A percentile compares a stretch with the other conserved stretches of the same genome.
Conservation (phyloP, 202 grass and related monocot species). For the Dendrocalamus latiflorus region DNA sequence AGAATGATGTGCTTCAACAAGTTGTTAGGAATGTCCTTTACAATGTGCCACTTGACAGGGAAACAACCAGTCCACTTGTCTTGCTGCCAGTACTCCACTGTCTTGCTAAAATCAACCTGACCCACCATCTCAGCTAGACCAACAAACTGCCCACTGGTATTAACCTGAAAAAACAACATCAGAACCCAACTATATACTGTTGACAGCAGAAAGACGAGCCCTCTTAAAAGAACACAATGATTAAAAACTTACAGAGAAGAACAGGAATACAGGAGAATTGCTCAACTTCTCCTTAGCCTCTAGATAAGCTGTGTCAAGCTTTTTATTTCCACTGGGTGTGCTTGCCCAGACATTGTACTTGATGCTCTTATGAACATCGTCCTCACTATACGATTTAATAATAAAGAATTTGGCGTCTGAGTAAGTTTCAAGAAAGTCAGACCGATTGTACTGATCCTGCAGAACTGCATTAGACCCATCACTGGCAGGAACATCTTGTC, state of each 20-base stretch:
- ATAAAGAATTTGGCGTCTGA: conserved; percentile 68
- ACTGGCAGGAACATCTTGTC: conserved; percentile 24
- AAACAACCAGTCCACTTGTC: conserved; percentile 82
- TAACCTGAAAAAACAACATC: conserved; percentile 50
- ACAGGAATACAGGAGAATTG: conserved; percentile 47
- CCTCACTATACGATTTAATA: conserved; percentile 84
- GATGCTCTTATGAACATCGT: conserved; percentile 79
- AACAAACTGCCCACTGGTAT: conserved; percentile 70
- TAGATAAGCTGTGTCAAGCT: conserved; percentile 50
- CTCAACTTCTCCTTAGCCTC: conserved; percentile 37
- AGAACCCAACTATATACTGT: not conserved
- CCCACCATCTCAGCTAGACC: conserved; percentile 84
- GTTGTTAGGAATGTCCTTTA: conserved; percentile 73
- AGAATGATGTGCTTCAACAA: conserved; percentile 74
- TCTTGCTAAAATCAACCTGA: conserved; percentile 67
- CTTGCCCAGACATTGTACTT: conserved; percentile 89
- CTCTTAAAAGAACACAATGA: not conserved
- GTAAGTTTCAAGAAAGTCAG: conserved; percentile 60
- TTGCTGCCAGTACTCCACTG: conserved; percentile 63
- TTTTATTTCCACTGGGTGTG: conserved; percentile 64
- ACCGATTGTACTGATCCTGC: conserved; percentile 49
- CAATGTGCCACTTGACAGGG: conserved; percentile 77
- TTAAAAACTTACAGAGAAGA: conserved; percentile 73
- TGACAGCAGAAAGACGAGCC: not conserved
- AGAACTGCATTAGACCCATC: conserved; percentile 14